Conservation (phyloP, 768 basidiomycete species). For the Lactarius trivialis region DNA sequence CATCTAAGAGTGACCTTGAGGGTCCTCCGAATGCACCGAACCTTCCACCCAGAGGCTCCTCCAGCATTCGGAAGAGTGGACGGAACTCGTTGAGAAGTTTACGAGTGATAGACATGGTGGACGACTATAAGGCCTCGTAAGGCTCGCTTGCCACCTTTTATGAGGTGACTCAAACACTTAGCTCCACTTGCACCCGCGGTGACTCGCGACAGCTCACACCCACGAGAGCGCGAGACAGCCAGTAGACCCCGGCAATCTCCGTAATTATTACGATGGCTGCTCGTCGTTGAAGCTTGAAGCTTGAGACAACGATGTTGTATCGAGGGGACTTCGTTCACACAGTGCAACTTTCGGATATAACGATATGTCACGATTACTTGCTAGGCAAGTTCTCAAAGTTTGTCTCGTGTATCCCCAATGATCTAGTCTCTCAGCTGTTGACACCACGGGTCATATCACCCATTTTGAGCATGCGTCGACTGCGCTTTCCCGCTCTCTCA, state of each 20-base stretch:
- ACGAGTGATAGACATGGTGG: constrained; percentile 58
- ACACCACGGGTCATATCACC: constrained; percentile 41
- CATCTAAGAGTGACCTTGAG: constrained; percentile 39
- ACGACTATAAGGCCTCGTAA: neutral
- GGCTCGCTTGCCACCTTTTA: too few species aligned
- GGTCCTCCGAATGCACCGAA: constrained; percentile 28
- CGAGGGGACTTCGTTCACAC: constrained; percentile 55
- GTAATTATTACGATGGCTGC: neutral
- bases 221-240: neutral
- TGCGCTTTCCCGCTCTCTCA: constrained; percentile 32
- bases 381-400: constrained; percentile 35
- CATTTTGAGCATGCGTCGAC: constrained; percentile 39
- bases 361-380: constrained; percentile 51
- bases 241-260: constrained; percentile 3
- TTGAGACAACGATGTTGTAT: constrained; percentile 29
- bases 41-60: constrained; percentile 53
- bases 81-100: constrained; percentile 63
- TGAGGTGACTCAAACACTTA: neutral
- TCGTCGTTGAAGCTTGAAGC: neutral
- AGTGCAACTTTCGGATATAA: constrained; percentile 44
- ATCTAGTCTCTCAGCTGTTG: constrained; percentile 1
- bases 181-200: neutral
- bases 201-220: neutral
- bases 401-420: neutral
- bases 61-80: constrained; percentile 69